phyloP scores from a whole-genome alignment of 2,329 filamentous ascomycete genomes.

The Beauveria sp. region DNA sequence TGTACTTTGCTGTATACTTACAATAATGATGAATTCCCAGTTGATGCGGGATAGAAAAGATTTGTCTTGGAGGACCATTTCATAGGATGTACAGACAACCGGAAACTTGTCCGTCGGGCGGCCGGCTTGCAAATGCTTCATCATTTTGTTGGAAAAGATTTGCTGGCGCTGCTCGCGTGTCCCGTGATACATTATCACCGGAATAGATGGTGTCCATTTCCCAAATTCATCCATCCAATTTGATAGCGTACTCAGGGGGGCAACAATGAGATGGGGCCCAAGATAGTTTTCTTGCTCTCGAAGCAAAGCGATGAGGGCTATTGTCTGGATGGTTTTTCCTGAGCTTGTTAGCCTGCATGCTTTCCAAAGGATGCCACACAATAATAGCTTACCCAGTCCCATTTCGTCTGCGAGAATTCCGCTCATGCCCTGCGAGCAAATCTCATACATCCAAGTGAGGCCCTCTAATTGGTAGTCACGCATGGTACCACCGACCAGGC shows the following conservation, averaged over 20 bases:
- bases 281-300: slow-evolving; percentile 76
- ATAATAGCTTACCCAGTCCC: slow-evolving; percentile 54
- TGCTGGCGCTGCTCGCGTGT: slow-evolving; percentile 67
- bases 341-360: slow-evolving; percentile 4
- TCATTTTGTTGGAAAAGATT: slow-evolving; percentile 66
- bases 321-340: slow-evolving; percentile 89
- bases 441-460: slow-evolving; percentile 90
- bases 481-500: slow-evolving; percentile 85
- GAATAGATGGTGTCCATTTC: slow-evolving; percentile 82
- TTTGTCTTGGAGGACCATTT: slow-evolving; percentile 89
- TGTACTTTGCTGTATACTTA: slow-evolving; percentile 28
- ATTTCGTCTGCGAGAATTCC: slow-evolving; percentile 92
- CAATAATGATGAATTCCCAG: slow-evolving; percentile 97
- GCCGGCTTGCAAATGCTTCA: slow-evolving; percentile 57
- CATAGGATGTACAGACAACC: slow-evolving; percentile 89
- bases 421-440: slow-evolving; percentile 71
- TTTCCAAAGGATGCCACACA: background rate
- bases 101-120: slow-evolving; percentile 63
- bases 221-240: slow-evolving; percentile 96
- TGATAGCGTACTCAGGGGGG: slow-evolving; percentile 81
- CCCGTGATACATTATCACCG: slow-evolving; percentile 87
- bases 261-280: slow-evolving; percentile 85
- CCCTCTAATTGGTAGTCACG: slow-evolving; percentile 90
- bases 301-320: slow-evolving; percentile 77
- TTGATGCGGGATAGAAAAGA: slow-evolving; percentile 74